Evolutionary conservation across 768 basidiomycete genomes (phyloP), one percentile per base, ranked within the genome.

Genomic region (Udeniomyces megalosporus): DNA sequence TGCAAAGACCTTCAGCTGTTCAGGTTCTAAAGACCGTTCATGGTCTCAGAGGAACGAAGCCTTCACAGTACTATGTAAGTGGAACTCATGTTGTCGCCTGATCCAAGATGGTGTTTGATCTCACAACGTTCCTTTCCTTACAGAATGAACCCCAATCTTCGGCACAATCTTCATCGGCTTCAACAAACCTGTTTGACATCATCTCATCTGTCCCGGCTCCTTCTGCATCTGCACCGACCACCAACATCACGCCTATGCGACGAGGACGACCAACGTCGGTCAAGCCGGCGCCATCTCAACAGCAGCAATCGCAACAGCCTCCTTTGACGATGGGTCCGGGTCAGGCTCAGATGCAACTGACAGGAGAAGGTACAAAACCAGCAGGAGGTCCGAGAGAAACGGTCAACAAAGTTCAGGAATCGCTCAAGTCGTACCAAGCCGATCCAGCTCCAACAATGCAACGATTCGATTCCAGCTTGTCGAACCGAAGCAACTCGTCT

Each of bases 1-100:
- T 81, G 3, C 84, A 87, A 67, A 80, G 95, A 17, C 95, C 93
- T 11, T 80, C 82, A 15, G 85, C 88, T 17, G 96, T 92, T 68
- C 88, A 95, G 68, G 74, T 93, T 15, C 82, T 97, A 48, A 76
- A 79, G 50, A 80, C 81, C 63, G 87, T 92, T 1, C 95, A 96
- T 75, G 78, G 79, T 32, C 80, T 95, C 68, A 84, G 92, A 24
- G 89, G 91, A 12, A 89, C 89, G 0, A 85, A 82, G 71, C 87
- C 90, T 7, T 79, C 80, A 44, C 85, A 84, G 69, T 76, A 81
- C 44, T 95, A 95, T 69, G 76, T 77, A 50, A 64, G 75, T 68
- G n/a, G n/a, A n/a, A n/a, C n/a, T n/a, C n/a, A n/a, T n/a, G n/a
- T n/a, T n/a, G n/a, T n/a, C n/a, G n/a, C n/a, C n/a, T n/a, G n/a